Evolutionary conservation across 257 asterid genomes (phyloP).

Genomic region (Coffea canephora): DNA sequence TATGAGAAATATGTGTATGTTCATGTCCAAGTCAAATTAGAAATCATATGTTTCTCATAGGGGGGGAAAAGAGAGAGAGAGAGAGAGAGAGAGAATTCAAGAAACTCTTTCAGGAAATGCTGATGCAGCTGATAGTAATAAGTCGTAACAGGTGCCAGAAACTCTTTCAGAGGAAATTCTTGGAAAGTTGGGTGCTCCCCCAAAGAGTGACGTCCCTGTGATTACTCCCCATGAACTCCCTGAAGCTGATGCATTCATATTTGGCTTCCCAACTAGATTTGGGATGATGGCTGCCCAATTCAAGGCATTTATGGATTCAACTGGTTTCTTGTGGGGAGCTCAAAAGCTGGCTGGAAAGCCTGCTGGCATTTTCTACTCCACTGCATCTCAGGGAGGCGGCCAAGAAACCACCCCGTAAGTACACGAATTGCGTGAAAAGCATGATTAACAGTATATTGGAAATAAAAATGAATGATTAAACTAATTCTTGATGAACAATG

Average conservation of each 20-base stretch:
- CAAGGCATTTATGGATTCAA: constrained; percentile 47
- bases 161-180: constrained; percentile 44
- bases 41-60: too few species aligned
- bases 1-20: not conserved
- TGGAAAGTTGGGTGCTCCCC: constrained; percentile 41
- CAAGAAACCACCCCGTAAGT: constrained; percentile 56
- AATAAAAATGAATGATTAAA: not conserved
- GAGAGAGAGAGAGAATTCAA: too few species aligned
- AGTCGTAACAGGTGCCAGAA: constrained; percentile 42
- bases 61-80: too few species aligned
- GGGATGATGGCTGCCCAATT: constrained; percentile 62
- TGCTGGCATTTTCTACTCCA: constrained; percentile 50
- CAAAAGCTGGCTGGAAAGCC: constrained; percentile 60
- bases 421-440: too few species aligned
- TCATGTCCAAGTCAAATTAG: not conserved
- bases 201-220: constrained; percentile 43
- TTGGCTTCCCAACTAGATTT: constrained; percentile 50
- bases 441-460: not conserved
- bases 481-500: not conserved
- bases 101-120: too few species aligned
- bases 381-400: constrained; percentile 63
- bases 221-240: constrained; percentile 37
- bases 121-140: not conserved
- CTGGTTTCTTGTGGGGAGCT: constrained; percentile 49
- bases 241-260: constrained; percentile 51